Conservation (phyloP, 2,329 filamentous ascomycete genomes). For the Zymoseptoria crescenta region DNA sequence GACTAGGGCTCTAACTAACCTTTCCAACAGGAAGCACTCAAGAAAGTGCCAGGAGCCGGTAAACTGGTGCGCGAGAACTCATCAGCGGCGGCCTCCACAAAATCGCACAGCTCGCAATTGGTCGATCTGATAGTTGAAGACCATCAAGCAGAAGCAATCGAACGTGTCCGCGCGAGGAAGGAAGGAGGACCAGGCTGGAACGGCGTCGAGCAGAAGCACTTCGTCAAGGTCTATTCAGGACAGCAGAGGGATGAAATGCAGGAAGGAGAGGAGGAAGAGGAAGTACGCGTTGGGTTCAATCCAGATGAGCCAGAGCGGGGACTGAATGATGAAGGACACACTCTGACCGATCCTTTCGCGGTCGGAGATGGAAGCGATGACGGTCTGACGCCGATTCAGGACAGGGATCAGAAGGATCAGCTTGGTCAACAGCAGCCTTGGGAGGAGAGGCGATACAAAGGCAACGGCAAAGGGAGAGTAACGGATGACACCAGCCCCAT, state of each 20-base stretch:
- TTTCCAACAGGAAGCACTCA: slow-evolving; percentile 15
- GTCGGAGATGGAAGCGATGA: slow-evolving; percentile 35
- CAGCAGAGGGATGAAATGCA: slow-evolving; percentile 32
- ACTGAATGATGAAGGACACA: slow-evolving; percentile 37
- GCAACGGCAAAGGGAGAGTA: slow-evolving; percentile 5
- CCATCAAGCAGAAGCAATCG: slow-evolving; percentile 52
- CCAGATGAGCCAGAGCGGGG: slow-evolving; percentile 39
- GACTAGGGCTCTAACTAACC: background rate
- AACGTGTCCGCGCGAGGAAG: slow-evolving; percentile 54
- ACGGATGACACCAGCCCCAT: slow-evolving; percentile 12
- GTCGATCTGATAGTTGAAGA: slow-evolving; percentile 63
- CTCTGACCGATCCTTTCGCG: slow-evolving; percentile 37
- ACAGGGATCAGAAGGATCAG: slow-evolving; percentile 20
- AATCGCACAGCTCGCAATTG: slow-evolving; percentile 54
- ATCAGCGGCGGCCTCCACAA: slow-evolving; percentile 31
- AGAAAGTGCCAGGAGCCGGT: slow-evolving; percentile 27
- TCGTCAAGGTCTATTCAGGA: slow-evolving; percentile 43
- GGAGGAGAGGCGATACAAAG: slow-evolving; percentile 21
- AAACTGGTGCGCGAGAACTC: slow-evolving; percentile 42
- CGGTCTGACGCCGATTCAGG: slow-evolving; percentile 16
- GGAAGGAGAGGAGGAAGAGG: slow-evolving; percentile 42
- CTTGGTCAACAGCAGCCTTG: slow-evolving; percentile 24
- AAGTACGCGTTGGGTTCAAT: slow-evolving; percentile 49
- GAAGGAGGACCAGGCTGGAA: slow-evolving; percentile 57
- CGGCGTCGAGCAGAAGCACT: slow-evolving; percentile 47